A percentile compares a stretch with the other conserved stretches of the same genome.
Conservation (phyloP, 495 filamentous ascomycete genomes). For the Xylaria castorea region DNA sequence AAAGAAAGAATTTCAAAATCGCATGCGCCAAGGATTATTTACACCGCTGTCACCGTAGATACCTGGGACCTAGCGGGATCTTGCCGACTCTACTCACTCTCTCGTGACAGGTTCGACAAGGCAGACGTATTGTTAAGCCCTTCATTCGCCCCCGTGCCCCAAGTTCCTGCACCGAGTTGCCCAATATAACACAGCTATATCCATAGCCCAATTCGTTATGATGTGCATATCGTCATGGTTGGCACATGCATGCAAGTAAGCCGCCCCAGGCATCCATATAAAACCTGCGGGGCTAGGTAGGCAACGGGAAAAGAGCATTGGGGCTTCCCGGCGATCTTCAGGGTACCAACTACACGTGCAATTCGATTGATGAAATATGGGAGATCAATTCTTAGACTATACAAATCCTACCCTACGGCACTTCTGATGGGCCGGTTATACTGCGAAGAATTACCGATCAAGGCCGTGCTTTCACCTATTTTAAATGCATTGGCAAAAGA, state of each 20-base stretch:
- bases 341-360: background rate
- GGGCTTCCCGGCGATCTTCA: background rate
- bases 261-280: conserved; percentile 17
- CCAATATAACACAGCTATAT: background rate
- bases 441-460: background rate
- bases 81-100: background rate
- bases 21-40: background rate
- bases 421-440: background rate
- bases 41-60: background rate
- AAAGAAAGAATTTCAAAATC: background rate
- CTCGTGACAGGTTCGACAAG: background rate
- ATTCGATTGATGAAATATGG: background rate
- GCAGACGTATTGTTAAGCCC: conserved; percentile 16
- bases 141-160: conserved; percentile 2
- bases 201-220: background rate
- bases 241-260: background rate
- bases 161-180: background rate
- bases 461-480: background rate
- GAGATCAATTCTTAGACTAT: background rate
- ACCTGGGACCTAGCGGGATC: background rate
- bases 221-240: background rate
- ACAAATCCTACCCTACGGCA: background rate
- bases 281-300: background rate
- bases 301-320: background rate
- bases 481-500: background rate